A percentile compares a stretch with the other conserved stretches of the same genome.
Conservation (phyloP, 345 rosid genomes). For the Heritiera littoralis region DNA sequence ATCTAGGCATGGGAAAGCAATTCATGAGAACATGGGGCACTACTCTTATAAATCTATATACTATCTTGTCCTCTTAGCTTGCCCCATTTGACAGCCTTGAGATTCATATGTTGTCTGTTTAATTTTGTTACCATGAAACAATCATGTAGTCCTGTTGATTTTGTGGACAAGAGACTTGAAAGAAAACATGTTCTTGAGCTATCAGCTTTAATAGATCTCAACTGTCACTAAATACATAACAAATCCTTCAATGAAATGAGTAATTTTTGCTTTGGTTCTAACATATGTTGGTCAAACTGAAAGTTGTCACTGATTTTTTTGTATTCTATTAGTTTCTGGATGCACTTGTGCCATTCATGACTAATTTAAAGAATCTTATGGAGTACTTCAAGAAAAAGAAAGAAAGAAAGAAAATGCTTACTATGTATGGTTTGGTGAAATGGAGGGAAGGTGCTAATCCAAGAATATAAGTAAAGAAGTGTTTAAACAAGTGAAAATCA, state of each 20-base stretch:
- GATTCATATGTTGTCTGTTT: conserved; percentile 20
- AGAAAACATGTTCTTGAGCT: background rate
- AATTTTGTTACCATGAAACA: conserved; percentile 10
- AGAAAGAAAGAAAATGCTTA: background rate
- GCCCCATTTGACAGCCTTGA: conserved; percentile 31
- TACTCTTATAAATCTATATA: background rate
- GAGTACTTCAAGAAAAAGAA: conserved; percentile 5
- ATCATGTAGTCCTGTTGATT: background rate
- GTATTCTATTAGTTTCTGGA: conserved; percentile 20
- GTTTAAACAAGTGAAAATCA: conserved; percentile 19
- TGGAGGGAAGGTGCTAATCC: conserved; percentile 15
- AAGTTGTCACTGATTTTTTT: conserved; percentile 15
- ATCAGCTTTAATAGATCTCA: background rate
- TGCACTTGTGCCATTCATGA: conserved; percentile 11
- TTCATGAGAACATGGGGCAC: conserved; percentile 24
- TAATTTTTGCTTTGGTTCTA: conserved; percentile 4
- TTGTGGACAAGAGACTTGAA: background rate
- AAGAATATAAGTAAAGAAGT: background rate
- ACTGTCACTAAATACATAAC: background rate
- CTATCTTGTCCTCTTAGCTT: conserved; percentile 12
- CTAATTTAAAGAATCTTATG: conserved; percentile 24
- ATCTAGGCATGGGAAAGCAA: conserved; percentile 21
- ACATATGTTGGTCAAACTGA: conserved; percentile 13
- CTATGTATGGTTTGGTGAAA: conserved; percentile 17
- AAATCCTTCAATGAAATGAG: background rate